Percentiles rank a stretch among this genome's conserved stretches.
phyloP scores from a whole-genome alignment of 345 rosid genomes.

The Gossypium herbaceum region DNA sequence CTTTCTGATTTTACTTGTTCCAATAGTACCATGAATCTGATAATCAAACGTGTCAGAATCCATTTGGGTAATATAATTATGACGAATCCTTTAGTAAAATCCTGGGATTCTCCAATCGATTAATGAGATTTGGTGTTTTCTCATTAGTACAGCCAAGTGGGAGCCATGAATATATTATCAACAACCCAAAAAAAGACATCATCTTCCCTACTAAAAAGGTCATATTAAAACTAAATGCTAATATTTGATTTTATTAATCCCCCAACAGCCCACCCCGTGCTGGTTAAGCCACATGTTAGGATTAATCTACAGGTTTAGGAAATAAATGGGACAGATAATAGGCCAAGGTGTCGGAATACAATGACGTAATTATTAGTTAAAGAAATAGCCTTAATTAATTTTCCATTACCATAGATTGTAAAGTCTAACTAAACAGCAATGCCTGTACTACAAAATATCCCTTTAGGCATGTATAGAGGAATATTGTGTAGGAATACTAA shows the following conservation, averaged over 20 bases:
- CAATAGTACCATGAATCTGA: constrained; percentile 29
- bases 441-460: background rate
- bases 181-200: background rate
- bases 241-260: constrained; percentile 10
- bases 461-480: background rate
- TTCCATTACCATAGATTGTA: no score
- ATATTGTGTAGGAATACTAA: background rate
- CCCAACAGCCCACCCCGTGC: constrained; percentile 3
- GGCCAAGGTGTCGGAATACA: constrained; percentile 22
- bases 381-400: background rate
- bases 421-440: background rate
- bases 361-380: background rate
- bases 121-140: constrained; percentile 26
- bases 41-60: constrained; percentile 26
- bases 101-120: constrained; percentile 8
- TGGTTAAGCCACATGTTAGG: constrained; percentile 13
- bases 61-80: constrained; percentile 16
- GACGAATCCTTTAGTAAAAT: background rate
- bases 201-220: constrained; percentile 24
- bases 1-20: background rate
- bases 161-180: constrained; percentile 23
- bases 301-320: background rate
- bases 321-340: constrained; percentile 20
- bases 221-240: constrained; percentile 4
- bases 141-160: constrained; percentile 26